Percentiles rank a stretch among this genome's conserved stretches.
Evolutionary conservation across 371 early-diverging fungal genomes (phyloP).

Genomic region (Parasitella parasitica): DNA sequence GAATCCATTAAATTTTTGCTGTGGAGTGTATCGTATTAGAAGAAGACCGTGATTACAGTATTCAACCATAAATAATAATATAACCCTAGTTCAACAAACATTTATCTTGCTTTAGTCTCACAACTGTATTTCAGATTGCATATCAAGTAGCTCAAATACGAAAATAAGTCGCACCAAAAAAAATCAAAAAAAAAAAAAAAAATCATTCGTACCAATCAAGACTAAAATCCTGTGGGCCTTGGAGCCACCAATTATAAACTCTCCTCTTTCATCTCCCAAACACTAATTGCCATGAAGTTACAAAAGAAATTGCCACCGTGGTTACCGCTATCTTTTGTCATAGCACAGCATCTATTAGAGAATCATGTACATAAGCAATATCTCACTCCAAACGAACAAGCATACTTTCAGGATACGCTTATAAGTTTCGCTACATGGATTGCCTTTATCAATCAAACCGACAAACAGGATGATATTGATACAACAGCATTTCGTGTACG

Average conservation of each 20-base stretch:
- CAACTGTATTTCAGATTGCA: too few species aligned
- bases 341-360: slow-evolving; percentile 29
- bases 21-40: too few species aligned
- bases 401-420: slow-evolving; percentile 44
- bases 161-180: too few species aligned
- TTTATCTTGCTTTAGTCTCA: too few species aligned
- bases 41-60: too few species aligned
- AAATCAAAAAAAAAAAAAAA: too few species aligned
- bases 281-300: background rate
- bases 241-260: background rate
- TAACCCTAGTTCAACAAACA: too few species aligned
- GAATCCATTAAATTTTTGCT: too few species aligned
- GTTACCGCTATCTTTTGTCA: slow-evolving; percentile 24
- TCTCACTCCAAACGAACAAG: slow-evolving; percentile 29
- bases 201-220: too few species aligned
- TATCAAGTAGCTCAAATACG: too few species aligned
- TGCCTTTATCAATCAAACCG: slow-evolving; percentile 43
- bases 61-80: too few species aligned
- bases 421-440: slow-evolving; percentile 46
- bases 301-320: slow-evolving; percentile 10
- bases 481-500: slow-evolving; percentile 63
- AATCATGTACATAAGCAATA: slow-evolving; percentile 26
- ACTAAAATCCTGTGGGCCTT: too few species aligned
- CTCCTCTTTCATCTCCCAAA: background rate
- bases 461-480: slow-evolving; percentile 10